A percentile compares a stretch with the other conserved stretches of the same genome.
Conservation (phyloP, 345 rosid genomes). For the Linum tenue region DNA sequence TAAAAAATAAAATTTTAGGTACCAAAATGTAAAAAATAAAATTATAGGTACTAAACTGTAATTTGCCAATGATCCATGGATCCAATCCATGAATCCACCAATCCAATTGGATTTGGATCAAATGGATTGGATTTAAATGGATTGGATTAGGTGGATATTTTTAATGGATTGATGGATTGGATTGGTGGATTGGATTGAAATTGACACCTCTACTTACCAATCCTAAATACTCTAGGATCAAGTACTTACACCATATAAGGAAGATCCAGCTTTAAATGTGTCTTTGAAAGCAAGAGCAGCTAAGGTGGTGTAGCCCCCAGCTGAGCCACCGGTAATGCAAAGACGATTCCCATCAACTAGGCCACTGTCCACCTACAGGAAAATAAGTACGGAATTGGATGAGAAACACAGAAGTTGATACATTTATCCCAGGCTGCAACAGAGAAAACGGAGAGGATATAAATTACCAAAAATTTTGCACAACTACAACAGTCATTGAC, state of each 20-base stretch:
- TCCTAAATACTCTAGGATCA: not conserved
- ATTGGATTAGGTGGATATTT: no score
- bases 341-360: conserved; percentile 65
- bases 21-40: no score
- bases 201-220: no score
- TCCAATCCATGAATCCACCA: no score
- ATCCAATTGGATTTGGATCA: no score
- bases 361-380: conserved; percentile 59
- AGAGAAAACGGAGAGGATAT: not conserved
- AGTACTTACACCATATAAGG: conserved; percentile 74
- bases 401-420: not conserved
- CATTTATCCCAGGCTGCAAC: conserved; percentile 5
- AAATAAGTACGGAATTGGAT: conserved; percentile 12
- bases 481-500: conserved; percentile 96
- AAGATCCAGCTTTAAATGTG: conserved; percentile 87
- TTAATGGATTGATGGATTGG: no score
- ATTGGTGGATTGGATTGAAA: no score
- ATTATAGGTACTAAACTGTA: no score
- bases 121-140: no score
- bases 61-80: no score
- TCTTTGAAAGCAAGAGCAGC: conserved; percentile 88
- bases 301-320: conserved; percentile 93
- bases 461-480: conserved; percentile 70
- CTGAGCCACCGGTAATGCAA: conserved; percentile 96
- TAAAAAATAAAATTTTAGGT: no score